These are phyloP conservation scores for Salix viminalis DNA, from an alignment of 345 rosid species.

Conservation along the genomic window DNA sequence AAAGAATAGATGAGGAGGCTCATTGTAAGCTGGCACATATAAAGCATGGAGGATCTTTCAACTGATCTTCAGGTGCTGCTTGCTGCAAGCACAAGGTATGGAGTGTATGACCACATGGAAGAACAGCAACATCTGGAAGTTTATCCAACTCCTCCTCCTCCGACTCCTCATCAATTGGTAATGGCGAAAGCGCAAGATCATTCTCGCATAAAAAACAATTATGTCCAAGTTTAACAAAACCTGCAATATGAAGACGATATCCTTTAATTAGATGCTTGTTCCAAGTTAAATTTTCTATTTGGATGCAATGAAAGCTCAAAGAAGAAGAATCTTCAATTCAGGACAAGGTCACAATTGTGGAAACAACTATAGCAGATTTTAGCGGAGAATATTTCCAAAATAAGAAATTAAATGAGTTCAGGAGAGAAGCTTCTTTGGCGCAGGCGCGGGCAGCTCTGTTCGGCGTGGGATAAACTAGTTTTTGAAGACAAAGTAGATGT, in stretches of 20 bases:
- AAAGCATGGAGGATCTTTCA: conserved; percentile 37
- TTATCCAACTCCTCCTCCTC: conserved; percentile 8
- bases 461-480: background rate
- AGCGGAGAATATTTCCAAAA: background rate
- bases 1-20: background rate
- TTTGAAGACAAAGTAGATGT: background rate
- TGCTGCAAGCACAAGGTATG: conserved; percentile 37
- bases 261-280: background rate
- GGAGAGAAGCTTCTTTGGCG: background rate
- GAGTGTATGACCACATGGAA: conserved; percentile 46
- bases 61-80: conserved; percentile 24
- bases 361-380: background rate
- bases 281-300: background rate
- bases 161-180: conserved; percentile 16
- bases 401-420: background rate
- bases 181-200: conserved; percentile 33
- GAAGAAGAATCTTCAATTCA: background rate
- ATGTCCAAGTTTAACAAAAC: conserved; percentile 14
- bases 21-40: conserved; percentile 20
- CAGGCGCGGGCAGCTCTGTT: background rate
- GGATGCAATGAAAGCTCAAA: background rate
- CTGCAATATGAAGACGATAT: background rate
- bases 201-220: conserved; percentile 38
- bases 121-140: conserved; percentile 31
- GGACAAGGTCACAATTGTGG: background rate